phyloP scores from a whole-genome alignment of 2,329 filamentous ascomycete species.

The Aspergillus sp. region DNA sequence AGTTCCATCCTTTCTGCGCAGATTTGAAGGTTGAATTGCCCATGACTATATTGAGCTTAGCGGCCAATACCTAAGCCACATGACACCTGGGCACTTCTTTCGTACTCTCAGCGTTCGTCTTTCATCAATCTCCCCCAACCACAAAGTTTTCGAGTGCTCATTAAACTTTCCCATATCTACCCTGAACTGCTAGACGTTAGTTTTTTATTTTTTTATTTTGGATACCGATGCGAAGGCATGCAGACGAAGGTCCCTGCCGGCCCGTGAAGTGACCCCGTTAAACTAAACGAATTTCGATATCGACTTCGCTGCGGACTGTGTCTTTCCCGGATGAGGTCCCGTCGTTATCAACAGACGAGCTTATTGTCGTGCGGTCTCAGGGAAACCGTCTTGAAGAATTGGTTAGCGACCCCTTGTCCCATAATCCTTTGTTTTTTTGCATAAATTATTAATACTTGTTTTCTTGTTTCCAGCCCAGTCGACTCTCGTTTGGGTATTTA shows the following conservation, averaged over 20 bases:
- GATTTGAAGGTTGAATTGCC: too few species aligned
- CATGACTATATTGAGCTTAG: too few species aligned
- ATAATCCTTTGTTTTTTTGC: not conserved
- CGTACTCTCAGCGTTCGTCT: too few species aligned
- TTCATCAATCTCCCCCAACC: too few species aligned
- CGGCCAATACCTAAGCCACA: too few species aligned
- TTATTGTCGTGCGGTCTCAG: not conserved
- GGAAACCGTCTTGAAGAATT: constrained; percentile 1
- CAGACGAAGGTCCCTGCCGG: too few species aligned
- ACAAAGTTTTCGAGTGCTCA: too few species aligned
- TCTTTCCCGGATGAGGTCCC: not conserved
- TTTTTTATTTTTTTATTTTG: too few species aligned
- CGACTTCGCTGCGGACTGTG: not conserved
- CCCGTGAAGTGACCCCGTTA: not conserved
- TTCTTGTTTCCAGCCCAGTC: not conserved
- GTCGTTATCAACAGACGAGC: not conserved
- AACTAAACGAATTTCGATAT: not conserved
- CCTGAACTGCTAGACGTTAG: too few species aligned
- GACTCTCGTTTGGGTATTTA: constrained; percentile 7
- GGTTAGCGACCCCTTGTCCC: not conserved
- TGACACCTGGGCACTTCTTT: too few species aligned
- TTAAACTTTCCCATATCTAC: too few species aligned
- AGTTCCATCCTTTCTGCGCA: too few species aligned
- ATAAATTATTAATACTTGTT: not conserved
- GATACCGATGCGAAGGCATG: not conserved